These are phyloP conservation scores for Carex pumila DNA, from an alignment of 176 grass and related monocot species.

Conservation along the genomic window DNA sequence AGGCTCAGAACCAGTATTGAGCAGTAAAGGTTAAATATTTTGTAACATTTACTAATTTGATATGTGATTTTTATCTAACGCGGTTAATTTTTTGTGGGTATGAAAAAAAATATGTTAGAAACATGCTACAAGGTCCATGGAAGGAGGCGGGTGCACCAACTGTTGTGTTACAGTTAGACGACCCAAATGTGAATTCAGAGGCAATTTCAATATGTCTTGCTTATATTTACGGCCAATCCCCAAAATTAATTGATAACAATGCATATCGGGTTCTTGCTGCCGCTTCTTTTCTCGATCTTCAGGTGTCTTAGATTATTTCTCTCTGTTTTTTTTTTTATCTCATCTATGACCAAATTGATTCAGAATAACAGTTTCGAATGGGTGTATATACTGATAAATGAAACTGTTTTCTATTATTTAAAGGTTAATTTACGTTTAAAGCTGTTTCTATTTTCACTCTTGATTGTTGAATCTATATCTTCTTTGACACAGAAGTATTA, in stretches of 20 bases:
- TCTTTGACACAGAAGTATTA: not conserved
- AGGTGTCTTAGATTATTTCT: slow-evolving; percentile 40
- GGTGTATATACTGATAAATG: not conserved
- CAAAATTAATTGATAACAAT: slow-evolving; percentile 87
- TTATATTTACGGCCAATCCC: slow-evolving; percentile 83
- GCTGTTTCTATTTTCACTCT: not conserved
- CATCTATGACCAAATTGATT: not conserved
- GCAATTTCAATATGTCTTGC: slow-evolving; percentile 66
- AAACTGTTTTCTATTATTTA: not conserved
- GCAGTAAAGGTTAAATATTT: not conserved
- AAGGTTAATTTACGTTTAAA: not conserved
- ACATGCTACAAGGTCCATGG: slow-evolving; percentile 99
- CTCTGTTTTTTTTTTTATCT: not conserved
- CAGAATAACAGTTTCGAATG: not conserved
- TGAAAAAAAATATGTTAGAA: slow-evolving; percentile 35
- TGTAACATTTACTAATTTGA: not conserved
- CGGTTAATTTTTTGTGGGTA: not conserved
- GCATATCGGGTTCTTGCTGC: slow-evolving; percentile 83
- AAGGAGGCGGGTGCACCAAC: slow-evolving; percentile 82
- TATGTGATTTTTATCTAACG: slow-evolving; percentile 12
- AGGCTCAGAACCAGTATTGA: not conserved
- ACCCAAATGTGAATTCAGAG: slow-evolving; percentile 89
- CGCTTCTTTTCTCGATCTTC: slow-evolving; percentile 97
- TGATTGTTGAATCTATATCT: not conserved
- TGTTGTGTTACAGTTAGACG: slow-evolving; percentile 75